phyloP scores from a whole-genome alignment of 2,329 filamentous ascomycete species.

The Zymoseptoria crescenta region DNA sequence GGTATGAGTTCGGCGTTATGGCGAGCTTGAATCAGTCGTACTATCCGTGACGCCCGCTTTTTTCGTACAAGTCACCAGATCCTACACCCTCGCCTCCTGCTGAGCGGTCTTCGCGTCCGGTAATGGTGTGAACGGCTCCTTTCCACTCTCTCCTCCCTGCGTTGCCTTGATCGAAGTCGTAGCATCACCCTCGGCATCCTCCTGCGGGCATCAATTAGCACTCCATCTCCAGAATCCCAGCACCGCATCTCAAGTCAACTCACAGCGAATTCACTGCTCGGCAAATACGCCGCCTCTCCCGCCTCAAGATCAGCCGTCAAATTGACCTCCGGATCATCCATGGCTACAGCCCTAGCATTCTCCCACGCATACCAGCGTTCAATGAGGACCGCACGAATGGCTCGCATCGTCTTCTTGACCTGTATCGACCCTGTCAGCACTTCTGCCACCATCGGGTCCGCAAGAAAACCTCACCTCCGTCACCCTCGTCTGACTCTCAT shows the following conservation, averaged over 20 bases:
- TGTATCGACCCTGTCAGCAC: slow-evolving; percentile 31
- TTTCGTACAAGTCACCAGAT: background rate
- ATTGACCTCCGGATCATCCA: slow-evolving; percentile 60
- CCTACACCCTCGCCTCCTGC: background rate
- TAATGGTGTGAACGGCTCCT: background rate
- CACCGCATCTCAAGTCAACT: background rate
- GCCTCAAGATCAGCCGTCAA: slow-evolving; percentile 36
- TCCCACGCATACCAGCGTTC: slow-evolving; percentile 86
- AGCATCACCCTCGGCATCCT: background rate
- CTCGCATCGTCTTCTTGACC: slow-evolving; percentile 69
- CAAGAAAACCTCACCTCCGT: slow-evolving; percentile 49
- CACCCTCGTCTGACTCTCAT: slow-evolving; percentile 58
- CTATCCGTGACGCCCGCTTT: background rate
- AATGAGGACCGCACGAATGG: slow-evolving; percentile 76
- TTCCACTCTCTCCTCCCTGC: background rate
- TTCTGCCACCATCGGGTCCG: slow-evolving; percentile 1
- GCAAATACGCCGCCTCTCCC: slow-evolving; percentile 25
- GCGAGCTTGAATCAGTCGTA: too few species aligned
- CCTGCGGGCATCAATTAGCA: background rate
- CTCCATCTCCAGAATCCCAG: background rate
- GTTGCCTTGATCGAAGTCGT: background rate
- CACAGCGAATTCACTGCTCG: slow-evolving; percentile 4
- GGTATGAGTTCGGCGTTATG: too few species aligned
- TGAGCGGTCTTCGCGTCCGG: background rate
- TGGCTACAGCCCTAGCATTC: slow-evolving; percentile 60